Conservation (phyloP, 768 basidiomycete species). For the Crepidotus variabilis region DNA sequence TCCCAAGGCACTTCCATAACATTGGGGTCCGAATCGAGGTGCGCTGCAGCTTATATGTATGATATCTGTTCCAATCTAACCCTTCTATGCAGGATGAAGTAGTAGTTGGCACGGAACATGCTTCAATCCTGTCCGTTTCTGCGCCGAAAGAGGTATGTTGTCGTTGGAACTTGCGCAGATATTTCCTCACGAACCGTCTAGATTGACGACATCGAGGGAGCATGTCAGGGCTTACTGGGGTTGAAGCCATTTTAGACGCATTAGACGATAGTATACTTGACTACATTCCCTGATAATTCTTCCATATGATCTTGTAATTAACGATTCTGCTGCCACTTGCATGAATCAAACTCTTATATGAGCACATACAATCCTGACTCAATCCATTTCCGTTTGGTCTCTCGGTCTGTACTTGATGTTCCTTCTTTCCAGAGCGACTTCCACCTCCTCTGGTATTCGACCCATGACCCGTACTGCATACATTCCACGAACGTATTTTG, state of each 20-base stretch:
- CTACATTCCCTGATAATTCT: no score
- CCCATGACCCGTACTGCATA: conserved; percentile 91
- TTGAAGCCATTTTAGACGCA: conserved; percentile 43
- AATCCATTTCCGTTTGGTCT: conserved; percentile 77
- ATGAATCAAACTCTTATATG: background rate
- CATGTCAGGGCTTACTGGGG: conserved; percentile 70
- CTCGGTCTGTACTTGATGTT: conserved; percentile 84
- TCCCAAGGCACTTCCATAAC: conserved; percentile 87
- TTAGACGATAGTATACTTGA: background rate
- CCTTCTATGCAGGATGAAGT: conserved; percentile 60
- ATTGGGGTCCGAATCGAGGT: conserved; percentile 93
- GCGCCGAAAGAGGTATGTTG: conserved; percentile 77
- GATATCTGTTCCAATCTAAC: conserved; percentile 1
- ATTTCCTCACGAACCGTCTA: conserved; percentile 7
- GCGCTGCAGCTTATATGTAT: background rate
- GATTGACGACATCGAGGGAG: conserved; percentile 77
- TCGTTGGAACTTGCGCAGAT: background rate
- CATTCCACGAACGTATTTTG: conserved; percentile 87
- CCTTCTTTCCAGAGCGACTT: conserved; percentile 71
- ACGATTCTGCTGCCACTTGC: no score
- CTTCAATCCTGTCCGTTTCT: conserved; percentile 59
- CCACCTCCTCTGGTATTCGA: conserved; percentile 80
- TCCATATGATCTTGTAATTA: background rate
- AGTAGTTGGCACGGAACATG: conserved; percentile 57
- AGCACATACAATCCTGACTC: conserved; percentile 8